Evolutionary conservation across 1,284 basidiomycete species (phyloP), one percentile per base, ranked within the genome.

Genomic region (Hemileia vastatrix): DNA sequence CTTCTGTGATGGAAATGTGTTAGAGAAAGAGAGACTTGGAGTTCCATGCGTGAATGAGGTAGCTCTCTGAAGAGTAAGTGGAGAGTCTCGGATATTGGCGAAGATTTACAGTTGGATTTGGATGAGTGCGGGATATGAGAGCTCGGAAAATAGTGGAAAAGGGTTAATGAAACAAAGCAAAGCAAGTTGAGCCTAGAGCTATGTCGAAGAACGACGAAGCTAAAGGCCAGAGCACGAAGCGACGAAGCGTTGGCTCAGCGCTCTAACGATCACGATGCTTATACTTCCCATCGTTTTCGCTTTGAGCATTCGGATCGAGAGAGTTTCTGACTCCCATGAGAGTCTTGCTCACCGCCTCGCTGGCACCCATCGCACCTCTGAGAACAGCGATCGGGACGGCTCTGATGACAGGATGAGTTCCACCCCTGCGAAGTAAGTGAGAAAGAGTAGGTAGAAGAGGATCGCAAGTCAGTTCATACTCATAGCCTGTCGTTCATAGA

Each of bases 321-420:
- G 69, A 84, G 73, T 96, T 96, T 69, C 93, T 86, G 51, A 97
- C 80, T 4, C 94, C 94, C 64, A 94, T 81, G 51, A 97, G 78
- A 2, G 94, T 94, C 80, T 97, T 94, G 77, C 90, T 87, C 59
- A 97, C 86, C 1, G 94, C 94, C 76, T 94, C 93, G 59, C 86
- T 90, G 3, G 92, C 92, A 6, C 94, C 94, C 63, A 95, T 95
- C 86, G 95, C 94, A 0, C 93, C 90, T 70, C 88, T 90, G 68
- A 98, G 78, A 2, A 97, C 90, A 0, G 94, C 94, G 64, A 97
- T 93, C 0, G 94, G 94, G 21, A 97, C 91, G 24, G 94, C 94
- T 44, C 92, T 85, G 57, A 97, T 87, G n/a, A 97, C 91, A 23
- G 93, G 87, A 62, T 85, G 85, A 49, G 92, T 85, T 47, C 90